Percentiles rank a stretch among this genome's conserved stretches.
phyloP scores from a whole-genome alignment of 2,329 filamentous ascomycete genomes.

The Eurotiales sp. region DNA sequence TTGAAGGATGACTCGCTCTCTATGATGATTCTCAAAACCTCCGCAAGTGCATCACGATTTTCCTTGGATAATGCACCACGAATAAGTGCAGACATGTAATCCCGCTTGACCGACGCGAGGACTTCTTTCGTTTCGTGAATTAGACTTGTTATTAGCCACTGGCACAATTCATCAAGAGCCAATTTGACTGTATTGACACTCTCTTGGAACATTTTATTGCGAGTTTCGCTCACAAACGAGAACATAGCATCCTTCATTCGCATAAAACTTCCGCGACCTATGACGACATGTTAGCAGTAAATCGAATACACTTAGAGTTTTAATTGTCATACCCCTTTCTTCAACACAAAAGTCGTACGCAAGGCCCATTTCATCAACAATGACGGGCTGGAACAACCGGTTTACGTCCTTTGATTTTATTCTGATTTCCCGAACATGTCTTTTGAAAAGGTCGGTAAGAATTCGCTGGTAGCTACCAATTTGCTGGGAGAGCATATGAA shows the following conservation, averaged over 20 bases:
- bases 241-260: slow-evolving; percentile 9
- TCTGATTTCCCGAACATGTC: slow-evolving; percentile 35
- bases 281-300: neutral
- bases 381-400: slow-evolving; percentile 51
- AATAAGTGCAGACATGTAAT: slow-evolving; percentile 6
- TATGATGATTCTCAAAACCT: neutral
- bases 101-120: slow-evolving; percentile 5
- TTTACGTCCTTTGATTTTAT: slow-evolving; percentile 48
- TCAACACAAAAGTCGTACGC: slow-evolving; percentile 46
- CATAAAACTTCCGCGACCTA: slow-evolving; percentile 8
- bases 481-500: slow-evolving; percentile 9
- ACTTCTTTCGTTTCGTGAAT: neutral
- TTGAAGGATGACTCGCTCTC: slow-evolving; percentile 5
- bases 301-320: neutral
- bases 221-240: neutral
- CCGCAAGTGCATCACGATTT: neutral
- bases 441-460: slow-evolving; percentile 16
- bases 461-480: slow-evolving; percentile 14
- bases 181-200: slow-evolving; percentile 3
- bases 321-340: slow-evolving; percentile 35
- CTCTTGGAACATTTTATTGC: slow-evolving; percentile 4
- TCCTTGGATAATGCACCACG: neutral
- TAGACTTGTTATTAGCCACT: neutral
- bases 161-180: slow-evolving; percentile 1
- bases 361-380: slow-evolving; percentile 43